Conservation (phyloP, 441 rosid species). For the Macaranga tanarius region DNA sequence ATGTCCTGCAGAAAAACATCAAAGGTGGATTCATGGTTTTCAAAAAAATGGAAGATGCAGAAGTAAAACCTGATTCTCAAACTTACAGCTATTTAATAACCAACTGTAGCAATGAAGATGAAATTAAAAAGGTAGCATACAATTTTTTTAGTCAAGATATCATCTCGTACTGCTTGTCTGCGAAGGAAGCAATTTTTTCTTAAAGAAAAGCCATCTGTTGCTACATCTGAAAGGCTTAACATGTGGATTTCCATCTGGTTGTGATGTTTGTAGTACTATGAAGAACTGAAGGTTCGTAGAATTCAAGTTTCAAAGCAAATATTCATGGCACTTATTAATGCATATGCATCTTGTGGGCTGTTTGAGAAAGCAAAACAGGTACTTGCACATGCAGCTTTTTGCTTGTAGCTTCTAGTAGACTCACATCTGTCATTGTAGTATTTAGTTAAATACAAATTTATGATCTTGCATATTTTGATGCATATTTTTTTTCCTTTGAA, state of each 20-base stretch:
- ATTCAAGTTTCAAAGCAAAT: constrained; percentile 51
- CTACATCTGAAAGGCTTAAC: constrained; percentile 1
- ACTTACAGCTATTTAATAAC: constrained; percentile 66
- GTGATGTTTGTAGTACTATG: constrained; percentile 48
- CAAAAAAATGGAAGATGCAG: constrained; percentile 65
- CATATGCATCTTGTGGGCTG: constrained; percentile 67
- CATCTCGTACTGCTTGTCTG: neutral
- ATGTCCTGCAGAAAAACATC: constrained; percentile 58
- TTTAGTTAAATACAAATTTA: neutral
- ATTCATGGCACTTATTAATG: constrained; percentile 68
- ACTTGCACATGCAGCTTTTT: constrained; percentile 8
- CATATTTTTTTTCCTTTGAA: neutral
- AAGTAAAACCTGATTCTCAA: constrained; percentile 64
- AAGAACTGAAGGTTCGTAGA: constrained; percentile 46
- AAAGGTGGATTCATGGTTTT: constrained; percentile 48
- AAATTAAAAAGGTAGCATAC: constrained; percentile 58
- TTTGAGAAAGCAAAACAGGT: constrained; percentile 90
- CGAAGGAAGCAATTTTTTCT: neutral
- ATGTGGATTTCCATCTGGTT: constrained; percentile 12
- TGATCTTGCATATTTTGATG: neutral
- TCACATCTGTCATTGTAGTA: constrained; percentile 6
- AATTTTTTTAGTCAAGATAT: constrained; percentile 14
- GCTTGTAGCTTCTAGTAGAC: no score
- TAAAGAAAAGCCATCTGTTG: neutral
- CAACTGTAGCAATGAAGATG: constrained; percentile 53